These are phyloP conservation scores for Litsea cubeba DNA, from an alignment of 164 flowering plant genomes.

Conservation along the genomic window DNA sequence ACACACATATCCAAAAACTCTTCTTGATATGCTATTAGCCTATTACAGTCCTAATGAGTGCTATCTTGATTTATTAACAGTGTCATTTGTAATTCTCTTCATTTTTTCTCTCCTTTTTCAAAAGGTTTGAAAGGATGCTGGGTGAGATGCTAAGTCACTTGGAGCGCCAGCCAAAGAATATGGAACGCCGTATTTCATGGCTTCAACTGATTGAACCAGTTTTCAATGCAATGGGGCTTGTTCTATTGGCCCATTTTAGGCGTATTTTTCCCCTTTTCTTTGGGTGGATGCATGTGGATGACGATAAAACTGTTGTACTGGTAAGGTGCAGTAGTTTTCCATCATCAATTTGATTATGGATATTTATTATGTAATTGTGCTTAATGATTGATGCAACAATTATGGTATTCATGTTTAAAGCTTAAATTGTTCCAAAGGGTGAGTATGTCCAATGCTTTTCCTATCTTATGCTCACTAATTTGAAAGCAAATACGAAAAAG, in stretches of 20 bases:
- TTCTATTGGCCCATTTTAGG: conserved; percentile 75
- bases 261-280: conserved; percentile 86
- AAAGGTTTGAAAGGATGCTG: conserved; percentile 78
- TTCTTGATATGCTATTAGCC: neutral
- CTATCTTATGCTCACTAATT: neutral
- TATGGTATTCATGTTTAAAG: neutral
- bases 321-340: conserved; percentile 31
- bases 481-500: no score
- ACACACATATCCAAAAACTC: neutral
- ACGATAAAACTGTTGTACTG: conserved; percentile 76
- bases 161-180: conserved; percentile 85
- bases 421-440: neutral
- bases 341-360: neutral
- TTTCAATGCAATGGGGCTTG: conserved; percentile 58
- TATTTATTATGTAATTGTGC: neutral
- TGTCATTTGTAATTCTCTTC: neutral
- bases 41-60: neutral
- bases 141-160: conserved; percentile 89
- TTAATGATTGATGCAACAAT: neutral
- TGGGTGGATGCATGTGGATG: conserved; percentile 91
- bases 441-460: neutral
- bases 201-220: conserved; percentile 68
- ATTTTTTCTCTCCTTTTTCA: neutral
- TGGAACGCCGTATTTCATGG: conserved; percentile 70
- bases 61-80: neutral